Base-by-base conservation (phyloP, 148 eudicot species). In the Vaccinium corymbosum region DNA sequence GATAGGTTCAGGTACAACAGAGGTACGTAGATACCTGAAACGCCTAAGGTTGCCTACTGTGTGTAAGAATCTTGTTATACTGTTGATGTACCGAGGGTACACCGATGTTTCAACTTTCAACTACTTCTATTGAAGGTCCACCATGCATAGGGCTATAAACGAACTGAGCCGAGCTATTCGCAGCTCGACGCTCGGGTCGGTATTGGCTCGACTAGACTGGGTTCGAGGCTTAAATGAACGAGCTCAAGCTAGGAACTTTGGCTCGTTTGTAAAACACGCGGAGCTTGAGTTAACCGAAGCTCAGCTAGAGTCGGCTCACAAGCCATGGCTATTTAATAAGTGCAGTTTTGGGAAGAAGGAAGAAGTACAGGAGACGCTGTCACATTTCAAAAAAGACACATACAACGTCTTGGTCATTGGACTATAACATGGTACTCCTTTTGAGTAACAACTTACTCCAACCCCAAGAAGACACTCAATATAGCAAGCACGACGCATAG, bases 1-100 rank as follows among this genome's bases (percentile, higher is more conserved):
- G 89, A 89, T 92, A 59, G 89, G 86, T 81, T 86, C 94, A 38
- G 95, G 95, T 79, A 86, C 87, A 76, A 88, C 92, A 4, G 94
- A 94, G 97, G 97, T 94, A 91, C 77, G 85, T 61, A 49, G 71
- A 71, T 52, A 56, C 2, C 53, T 79, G 64, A 20, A n/a, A 55
- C 46, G 6, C 78, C 22, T 16, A 15, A 83, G 25, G 80, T 38
- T 83, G 15, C 42, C 55, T 56, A 50, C 35, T 7, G 35, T 14
- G n/a, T 74, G 66, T 35, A 53, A 22, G 22, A 38, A 13, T 32
- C 10, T 74, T 74, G 16, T 38, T 53, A 22, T 66, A 55, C 17
- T 29, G 52, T 50, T 55, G 35, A n/a, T 22, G 1, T 25, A 27
- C 38, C 25, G 17, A 68, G 5, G 84, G 25, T 38, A 7, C 19